phyloP scores from a whole-genome alignment of 768 basidiomycete species.

The Xerocomellus chrysenteron region DNA sequence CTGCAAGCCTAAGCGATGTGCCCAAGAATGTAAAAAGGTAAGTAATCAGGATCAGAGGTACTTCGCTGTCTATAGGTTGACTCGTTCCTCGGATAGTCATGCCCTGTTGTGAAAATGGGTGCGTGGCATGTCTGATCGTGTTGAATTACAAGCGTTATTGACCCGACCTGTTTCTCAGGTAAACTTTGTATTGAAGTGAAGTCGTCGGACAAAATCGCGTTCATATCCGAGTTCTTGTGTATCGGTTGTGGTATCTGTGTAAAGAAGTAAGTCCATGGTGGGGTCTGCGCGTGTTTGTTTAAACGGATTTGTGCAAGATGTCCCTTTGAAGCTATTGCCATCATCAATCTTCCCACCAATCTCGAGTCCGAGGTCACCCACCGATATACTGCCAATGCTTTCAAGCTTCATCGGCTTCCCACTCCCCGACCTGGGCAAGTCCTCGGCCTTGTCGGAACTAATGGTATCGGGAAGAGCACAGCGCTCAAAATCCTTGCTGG shows the following conservation, averaged over 20 bases:
- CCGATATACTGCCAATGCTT: conserved; percentile 96
- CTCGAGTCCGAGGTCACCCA: conserved; percentile 95
- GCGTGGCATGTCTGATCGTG: conserved; percentile 22
- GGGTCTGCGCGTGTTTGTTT: not conserved
- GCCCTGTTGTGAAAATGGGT: conserved; percentile 99
- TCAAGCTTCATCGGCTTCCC: conserved; percentile 97
- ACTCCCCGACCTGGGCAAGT: conserved; percentile 98
- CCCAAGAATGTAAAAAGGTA: conserved; percentile 98
- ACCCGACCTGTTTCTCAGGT: conserved; percentile 44
- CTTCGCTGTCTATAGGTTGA: conserved; percentile 6
- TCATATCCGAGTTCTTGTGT: conserved; percentile 98
- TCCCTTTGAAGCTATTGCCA: conserved; percentile 97
- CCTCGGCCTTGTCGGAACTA: conserved; percentile 96
- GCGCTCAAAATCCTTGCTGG: conserved; percentile 96
- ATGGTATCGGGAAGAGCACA: conserved; percentile 99
- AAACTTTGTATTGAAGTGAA: conserved; percentile 99
- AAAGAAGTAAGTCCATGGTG: conserved; percentile 73
- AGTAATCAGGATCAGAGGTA: conserved; percentile 7
- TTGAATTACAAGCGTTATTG: not conserved
- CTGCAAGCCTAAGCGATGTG: conserved; percentile 96
- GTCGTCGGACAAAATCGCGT: conserved; percentile 93
- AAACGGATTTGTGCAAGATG: conserved; percentile 56
- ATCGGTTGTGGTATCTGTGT: conserved; percentile 99
- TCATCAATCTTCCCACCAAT: conserved; percentile 98
- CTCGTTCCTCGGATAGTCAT: conserved; percentile 52